Percentiles rank a stretch among this genome's conserved stretches.
Evolutionary conservation across 192 early-diverging fungal species (phyloP).

Genomic region (Coemansia sp.): DNA sequence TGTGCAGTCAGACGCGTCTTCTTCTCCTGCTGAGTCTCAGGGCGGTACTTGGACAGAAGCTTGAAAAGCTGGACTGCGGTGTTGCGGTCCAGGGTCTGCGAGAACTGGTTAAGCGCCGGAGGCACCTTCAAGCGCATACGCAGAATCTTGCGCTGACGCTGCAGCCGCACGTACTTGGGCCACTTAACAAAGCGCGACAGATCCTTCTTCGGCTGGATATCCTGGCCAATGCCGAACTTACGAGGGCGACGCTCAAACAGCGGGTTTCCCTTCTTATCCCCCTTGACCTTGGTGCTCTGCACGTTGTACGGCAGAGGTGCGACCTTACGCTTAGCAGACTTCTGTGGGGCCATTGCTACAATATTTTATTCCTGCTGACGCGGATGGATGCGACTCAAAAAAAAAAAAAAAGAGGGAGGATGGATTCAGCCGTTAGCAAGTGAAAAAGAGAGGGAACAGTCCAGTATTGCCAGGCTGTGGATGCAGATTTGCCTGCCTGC

Average conservation of each 20-base stretch:
- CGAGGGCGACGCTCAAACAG: slow-evolving; percentile 91
- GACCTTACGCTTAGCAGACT: slow-evolving; percentile 82
- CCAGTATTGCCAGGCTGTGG: not conserved
- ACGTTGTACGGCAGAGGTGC: slow-evolving; percentile 83
- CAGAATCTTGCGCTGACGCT: slow-evolving; percentile 97
- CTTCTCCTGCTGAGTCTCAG: slow-evolving; percentile 97
- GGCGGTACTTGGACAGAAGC: slow-evolving; percentile 98
- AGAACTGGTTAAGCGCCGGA: slow-evolving; percentile 99
- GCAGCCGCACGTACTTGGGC: slow-evolving; percentile 98
- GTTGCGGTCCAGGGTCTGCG: slow-evolving; percentile 96
- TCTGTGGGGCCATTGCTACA: slow-evolving; percentile 55
- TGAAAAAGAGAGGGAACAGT: slow-evolving; percentile 22
- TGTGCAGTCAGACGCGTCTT: slow-evolving; percentile 83
- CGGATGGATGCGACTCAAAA: slow-evolving; percentile 38
- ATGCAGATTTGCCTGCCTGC: not conserved
- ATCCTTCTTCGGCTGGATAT: slow-evolving; percentile 94
- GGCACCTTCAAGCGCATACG: slow-evolving; percentile 99
- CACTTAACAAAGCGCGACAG: slow-evolving; percentile 97
- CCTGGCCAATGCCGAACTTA: slow-evolving; percentile 96
- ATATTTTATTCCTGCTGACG: too few species aligned
- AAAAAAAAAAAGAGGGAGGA: slow-evolving; percentile 7
- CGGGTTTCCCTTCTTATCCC: slow-evolving; percentile 74
- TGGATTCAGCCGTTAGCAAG: slow-evolving; percentile 16
- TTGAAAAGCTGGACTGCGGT: slow-evolving; percentile 98
- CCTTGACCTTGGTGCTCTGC: slow-evolving; percentile 65